Evolutionary conservation across 2,329 filamentous ascomycete species (phyloP).

Genomic region (Ceratocystis albifundus): DNA sequence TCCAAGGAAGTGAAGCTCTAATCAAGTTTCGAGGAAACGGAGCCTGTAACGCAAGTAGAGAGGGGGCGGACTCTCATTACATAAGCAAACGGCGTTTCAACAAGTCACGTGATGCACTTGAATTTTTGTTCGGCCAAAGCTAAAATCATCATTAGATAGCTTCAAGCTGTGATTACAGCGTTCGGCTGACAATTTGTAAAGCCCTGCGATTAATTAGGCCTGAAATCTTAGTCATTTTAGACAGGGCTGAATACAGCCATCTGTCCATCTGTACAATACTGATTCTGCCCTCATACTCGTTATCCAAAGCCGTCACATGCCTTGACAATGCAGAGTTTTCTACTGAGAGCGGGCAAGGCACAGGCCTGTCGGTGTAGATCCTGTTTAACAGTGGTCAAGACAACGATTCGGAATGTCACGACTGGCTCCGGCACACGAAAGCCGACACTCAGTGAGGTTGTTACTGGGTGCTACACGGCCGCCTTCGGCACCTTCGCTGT

Average conservation of each 20-base stretch:
- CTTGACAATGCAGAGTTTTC: slow-evolving; percentile 51
- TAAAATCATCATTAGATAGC: not conserved
- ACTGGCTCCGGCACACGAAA: slow-evolving; percentile 40
- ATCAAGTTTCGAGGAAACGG: not conserved
- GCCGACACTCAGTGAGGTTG: slow-evolving; percentile 41
- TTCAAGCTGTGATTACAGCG: not conserved
- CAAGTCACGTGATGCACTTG: not conserved
- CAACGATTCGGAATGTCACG: slow-evolving; percentile 33
- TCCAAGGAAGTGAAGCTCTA: not conserved
- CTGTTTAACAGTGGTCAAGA: slow-evolving; percentile 44
- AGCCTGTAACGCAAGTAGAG: not conserved
- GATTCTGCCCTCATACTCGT: not conserved
- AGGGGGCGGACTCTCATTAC: slow-evolving; percentile 4
- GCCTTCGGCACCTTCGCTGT: slow-evolving; percentile 54
- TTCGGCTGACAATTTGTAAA: not conserved
- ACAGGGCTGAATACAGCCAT: not conserved
- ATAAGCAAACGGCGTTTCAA: not conserved
- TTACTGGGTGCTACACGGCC: slow-evolving; percentile 57
- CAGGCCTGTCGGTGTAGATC: slow-evolving; percentile 51
- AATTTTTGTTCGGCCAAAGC: not conserved
- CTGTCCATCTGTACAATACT: not conserved
- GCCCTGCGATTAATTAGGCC: not conserved
- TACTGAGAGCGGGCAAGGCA: slow-evolving; percentile 54
- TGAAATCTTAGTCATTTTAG: not conserved
- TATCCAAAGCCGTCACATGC: not conserved